These are phyloP conservation scores for Komagataella populi DNA, from an alignment of 805 yeast genomes.

Conservation along the genomic window DNA sequence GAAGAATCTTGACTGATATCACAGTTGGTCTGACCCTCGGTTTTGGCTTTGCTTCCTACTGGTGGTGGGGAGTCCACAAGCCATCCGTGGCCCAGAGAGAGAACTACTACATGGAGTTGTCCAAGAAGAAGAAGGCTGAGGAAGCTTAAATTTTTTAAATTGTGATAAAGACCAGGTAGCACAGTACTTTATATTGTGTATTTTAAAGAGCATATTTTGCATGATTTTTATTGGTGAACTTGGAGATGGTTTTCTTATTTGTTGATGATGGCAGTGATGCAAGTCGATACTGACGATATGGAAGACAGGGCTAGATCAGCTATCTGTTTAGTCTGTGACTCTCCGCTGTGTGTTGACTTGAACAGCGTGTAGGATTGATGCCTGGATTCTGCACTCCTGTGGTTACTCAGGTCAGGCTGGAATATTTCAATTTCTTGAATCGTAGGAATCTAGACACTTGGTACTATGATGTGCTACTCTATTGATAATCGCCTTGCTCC, in stretches of 20 bases:
- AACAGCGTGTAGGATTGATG: background rate
- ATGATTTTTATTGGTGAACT: background rate
- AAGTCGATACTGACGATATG: background rate
- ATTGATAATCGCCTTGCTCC: no score
- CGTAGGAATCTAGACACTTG: no score
- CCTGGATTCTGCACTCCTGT: no score
- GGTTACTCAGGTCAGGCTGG: background rate
- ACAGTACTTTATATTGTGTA: background rate
- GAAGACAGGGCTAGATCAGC: background rate
- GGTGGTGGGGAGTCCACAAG: constrained; percentile 85
- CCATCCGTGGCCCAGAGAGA: constrained; percentile 65
- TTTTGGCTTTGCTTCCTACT: constrained; percentile 44
- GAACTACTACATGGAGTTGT: constrained; percentile 67
- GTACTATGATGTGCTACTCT: no score
- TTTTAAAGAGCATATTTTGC: background rate
- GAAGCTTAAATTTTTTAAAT: constrained; percentile 14
- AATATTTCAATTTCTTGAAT: no score
- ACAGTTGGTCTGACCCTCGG: constrained; percentile 25
- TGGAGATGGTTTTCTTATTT: background rate
- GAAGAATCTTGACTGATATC: constrained; percentile 71
- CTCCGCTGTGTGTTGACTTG: background rate
- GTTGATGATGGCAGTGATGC: background rate
- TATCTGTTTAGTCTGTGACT: background rate
- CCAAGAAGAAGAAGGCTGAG: constrained; percentile 57
- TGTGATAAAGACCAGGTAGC: background rate